Evolutionary conservation across 306 rosid genomes (phyloP), one percentile per base, ranked within the genome.

Genomic region (Sicyos edulis): DNA sequence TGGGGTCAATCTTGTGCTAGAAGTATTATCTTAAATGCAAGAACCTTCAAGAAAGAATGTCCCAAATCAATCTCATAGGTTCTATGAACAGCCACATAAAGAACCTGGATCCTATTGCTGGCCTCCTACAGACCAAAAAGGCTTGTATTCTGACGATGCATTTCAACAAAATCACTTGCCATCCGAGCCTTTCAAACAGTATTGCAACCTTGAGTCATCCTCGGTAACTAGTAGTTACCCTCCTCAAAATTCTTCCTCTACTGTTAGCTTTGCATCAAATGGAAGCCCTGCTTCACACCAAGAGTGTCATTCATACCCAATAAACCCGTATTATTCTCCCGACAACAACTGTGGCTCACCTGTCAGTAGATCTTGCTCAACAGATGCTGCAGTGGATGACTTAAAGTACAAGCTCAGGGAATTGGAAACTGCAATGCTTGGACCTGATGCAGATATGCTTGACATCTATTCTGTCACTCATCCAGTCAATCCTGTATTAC

Each of bases 361-460:
- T 6, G 67, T 81, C 57, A 82, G 69, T 44, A 85, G 82, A 51
- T 86, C 89, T 15, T 84, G 84, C 80, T 78, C 79, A 70, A 81
- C 90, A 49, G 86, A 83, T 53, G 86, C 78, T 24, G 72, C 74
- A 0, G 71, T 67, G 0, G 79, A 82, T 83, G 96, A 82, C 77
- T 71, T 92, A 80, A 80, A 83, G 80, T 89, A 84, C 85, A 92
- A 90, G 86, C 86, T 90, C 74, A 80, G 86, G 66, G 98, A 92
- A 78, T 78, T 92, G 20, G 96, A 92, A 81, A 87, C 82, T 34
- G 90, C 76, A 63, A 88, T 92, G 92, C 83, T 88, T 12, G 98
- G 93, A 82, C 70, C 83, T 57, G 96, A 88, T 80, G 71, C 77
- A n/a, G 89, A 88, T 72, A 55, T 57, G 42, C 71, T 78, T 37